phyloP scores from a whole-genome alignment of 768 basidiomycete genomes.

The Pisolithus albus region DNA sequence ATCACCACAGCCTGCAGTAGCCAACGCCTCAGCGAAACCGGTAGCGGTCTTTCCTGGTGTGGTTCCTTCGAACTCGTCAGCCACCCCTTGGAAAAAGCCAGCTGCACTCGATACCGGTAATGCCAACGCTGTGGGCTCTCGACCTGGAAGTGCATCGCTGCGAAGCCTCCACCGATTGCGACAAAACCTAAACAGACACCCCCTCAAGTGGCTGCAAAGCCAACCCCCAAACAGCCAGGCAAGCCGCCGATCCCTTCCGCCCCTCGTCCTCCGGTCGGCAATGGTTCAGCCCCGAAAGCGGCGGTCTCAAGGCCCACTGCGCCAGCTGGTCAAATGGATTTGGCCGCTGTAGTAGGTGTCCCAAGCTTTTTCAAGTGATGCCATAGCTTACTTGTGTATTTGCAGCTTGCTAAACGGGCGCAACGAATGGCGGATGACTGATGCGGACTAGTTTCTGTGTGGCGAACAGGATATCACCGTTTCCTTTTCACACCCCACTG shows the following conservation, averaged over 20 bases:
- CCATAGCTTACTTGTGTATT: conserved; percentile 1
- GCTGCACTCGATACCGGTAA: conserved; percentile 28
- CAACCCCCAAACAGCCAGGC: conserved; percentile 42
- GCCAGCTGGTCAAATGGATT: conserved; percentile 61
- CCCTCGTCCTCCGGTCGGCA: conserved; percentile 38
- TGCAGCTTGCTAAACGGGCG: conserved; percentile 72
- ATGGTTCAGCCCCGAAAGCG: conserved; percentile 32
- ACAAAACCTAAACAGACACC: conserved; percentile 60
- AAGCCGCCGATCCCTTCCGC: conserved; percentile 62
- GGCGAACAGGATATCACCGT: neutral
- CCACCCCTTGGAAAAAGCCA: conserved; percentile 68
- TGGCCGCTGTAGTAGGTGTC: conserved; percentile 70
- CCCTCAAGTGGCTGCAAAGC: conserved; percentile 51
- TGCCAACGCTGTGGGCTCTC: conserved; percentile 39
- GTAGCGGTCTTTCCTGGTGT: conserved; percentile 79
- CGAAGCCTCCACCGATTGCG: conserved; percentile 52
- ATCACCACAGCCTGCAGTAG: conserved; percentile 38
- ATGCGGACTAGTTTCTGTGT: conserved; percentile 6
- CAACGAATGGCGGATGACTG: conserved; percentile 53
- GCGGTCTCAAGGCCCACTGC: conserved; percentile 37
- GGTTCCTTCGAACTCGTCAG: conserved; percentile 57
- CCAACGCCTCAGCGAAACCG: conserved; percentile 66
- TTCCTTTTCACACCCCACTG: too few relatives aligned
- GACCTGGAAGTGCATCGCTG: conserved; percentile 45
- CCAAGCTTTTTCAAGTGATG: neutral